Percentiles rank a stretch among this genome's conserved stretches.
These are phyloP conservation scores for Xanthoconium separans DNA, from an alignment of 1,284 basidiomycete species.

Conservation along the genomic window DNA sequence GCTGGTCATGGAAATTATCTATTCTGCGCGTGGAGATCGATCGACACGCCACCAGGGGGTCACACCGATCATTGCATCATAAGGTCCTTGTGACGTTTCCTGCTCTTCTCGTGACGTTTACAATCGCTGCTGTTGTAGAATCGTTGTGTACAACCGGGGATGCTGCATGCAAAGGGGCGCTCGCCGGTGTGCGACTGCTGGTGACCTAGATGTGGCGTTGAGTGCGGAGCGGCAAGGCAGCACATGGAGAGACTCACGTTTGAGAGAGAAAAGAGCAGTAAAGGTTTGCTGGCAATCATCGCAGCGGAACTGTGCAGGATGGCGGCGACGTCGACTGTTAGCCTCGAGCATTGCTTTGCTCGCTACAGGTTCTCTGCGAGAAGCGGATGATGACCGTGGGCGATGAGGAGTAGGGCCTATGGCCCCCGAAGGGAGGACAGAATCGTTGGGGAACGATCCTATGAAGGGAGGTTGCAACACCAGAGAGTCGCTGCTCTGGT, in stretches of 20 bases:
- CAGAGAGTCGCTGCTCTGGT: slow-evolving; percentile 15
- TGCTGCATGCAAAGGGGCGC: slow-evolving; percentile 24
- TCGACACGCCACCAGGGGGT: slow-evolving; percentile 13
- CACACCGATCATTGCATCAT: slow-evolving; percentile 17
- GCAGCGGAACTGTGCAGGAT: slow-evolving; percentile 24
- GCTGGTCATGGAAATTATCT: slow-evolving; percentile 4
- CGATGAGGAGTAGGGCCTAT: slow-evolving; percentile 11
- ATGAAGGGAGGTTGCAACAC: not conserved
- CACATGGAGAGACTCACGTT: slow-evolving; percentile 21
- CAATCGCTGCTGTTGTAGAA: slow-evolving; percentile 36
- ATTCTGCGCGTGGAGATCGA: slow-evolving; percentile 19
- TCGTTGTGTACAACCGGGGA: slow-evolving; percentile 28
- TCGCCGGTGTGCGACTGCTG: slow-evolving; percentile 31
- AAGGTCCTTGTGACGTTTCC: slow-evolving; percentile 29
- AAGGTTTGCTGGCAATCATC: slow-evolving; percentile 25
- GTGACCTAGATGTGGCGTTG: slow-evolving; percentile 27
- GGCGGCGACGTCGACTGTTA: slow-evolving; percentile 32
- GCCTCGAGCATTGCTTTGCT: slow-evolving; percentile 35
- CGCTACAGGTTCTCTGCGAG: slow-evolving; percentile 25
- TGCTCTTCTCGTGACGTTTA: slow-evolving; percentile 35
- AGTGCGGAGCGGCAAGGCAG: not conserved
- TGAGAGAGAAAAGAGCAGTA: slow-evolving; percentile 34
- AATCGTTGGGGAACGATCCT: slow-evolving; percentile 1
- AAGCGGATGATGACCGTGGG: slow-evolving; percentile 13
- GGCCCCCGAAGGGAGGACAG: not conserved